Evolutionary conservation across 2,329 filamentous ascomycete genomes (phyloP).

Genomic region (Alternaria gaisen): DNA sequence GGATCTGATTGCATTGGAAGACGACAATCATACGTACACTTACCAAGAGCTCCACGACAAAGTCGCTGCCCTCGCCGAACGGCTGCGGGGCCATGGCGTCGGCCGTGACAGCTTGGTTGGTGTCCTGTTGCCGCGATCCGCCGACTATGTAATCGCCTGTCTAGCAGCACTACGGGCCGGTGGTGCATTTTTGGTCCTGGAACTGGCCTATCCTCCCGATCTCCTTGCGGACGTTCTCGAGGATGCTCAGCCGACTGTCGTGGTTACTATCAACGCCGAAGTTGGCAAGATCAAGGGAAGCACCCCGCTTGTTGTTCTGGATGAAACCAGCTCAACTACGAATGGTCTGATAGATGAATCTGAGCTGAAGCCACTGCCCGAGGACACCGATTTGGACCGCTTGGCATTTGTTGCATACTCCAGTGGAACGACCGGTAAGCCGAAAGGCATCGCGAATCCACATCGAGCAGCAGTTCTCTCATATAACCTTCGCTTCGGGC

Average conservation of each 20-base stretch:
- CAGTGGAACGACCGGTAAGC: constrained; percentile 78
- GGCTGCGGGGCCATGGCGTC: constrained; percentile 73
- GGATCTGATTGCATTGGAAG: constrained; percentile 75
- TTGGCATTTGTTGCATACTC: constrained; percentile 84
- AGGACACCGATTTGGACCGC: constrained; percentile 74
- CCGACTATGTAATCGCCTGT: constrained; percentile 81
- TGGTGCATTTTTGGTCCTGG: constrained; percentile 81
- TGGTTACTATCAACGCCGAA: constrained; percentile 73
- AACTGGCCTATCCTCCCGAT: constrained; percentile 79
- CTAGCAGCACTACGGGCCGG: constrained; percentile 80
- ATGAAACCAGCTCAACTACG: constrained; percentile 53
- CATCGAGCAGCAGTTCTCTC: constrained; percentile 77
- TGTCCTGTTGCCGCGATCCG: constrained; percentile 77
- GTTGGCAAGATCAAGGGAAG: constrained; percentile 70
- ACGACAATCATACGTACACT: constrained; percentile 71
- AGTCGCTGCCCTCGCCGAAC: constrained; percentile 70
- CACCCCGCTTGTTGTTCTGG: constrained; percentile 71
- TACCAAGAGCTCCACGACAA: constrained; percentile 76
- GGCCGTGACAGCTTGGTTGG: constrained; percentile 78
- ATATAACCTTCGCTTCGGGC: constrained; percentile 74
- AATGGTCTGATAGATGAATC: constrained; percentile 53
- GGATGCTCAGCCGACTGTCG: constrained; percentile 74
- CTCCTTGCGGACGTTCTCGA: constrained; percentile 79
- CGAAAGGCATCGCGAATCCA: constrained; percentile 84
- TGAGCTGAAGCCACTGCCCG: constrained; percentile 62